Conservation (phyloP, 306 rosid species). For the Dalbergia cultrata region DNA sequence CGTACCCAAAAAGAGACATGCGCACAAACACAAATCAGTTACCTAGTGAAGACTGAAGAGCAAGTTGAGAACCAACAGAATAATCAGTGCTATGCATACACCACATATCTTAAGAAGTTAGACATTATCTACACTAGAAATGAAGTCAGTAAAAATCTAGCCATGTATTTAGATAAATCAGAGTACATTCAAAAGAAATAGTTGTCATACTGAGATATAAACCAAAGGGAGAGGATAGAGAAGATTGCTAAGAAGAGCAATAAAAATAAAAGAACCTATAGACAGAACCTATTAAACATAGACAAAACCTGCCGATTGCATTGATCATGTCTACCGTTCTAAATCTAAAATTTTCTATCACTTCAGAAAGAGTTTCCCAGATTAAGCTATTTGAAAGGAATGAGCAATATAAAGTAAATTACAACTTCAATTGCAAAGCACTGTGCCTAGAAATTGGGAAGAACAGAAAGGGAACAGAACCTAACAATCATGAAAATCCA, state of each 20-base stretch:
- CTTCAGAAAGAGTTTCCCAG: neutral
- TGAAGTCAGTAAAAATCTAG: neutral
- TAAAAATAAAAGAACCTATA: neutral
- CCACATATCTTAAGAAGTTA: neutral
- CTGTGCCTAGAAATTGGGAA: neutral
- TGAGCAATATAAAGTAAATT: slow-evolving; percentile 42
- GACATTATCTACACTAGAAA: neutral
- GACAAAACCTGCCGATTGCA: neutral
- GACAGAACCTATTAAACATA: neutral
- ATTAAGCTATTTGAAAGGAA: slow-evolving; percentile 12
- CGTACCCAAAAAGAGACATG: neutral
- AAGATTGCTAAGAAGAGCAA: neutral
- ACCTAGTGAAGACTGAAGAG: neutral
- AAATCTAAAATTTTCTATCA: slow-evolving; percentile 15
- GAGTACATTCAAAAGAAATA: neutral
- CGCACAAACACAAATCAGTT: neutral
- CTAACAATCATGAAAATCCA: slow-evolving; percentile 3
- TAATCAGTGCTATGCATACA: neutral
- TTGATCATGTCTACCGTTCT: neutral
- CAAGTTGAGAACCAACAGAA: neutral
- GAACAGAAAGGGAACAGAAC: slow-evolving; percentile 29
- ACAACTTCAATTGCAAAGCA: slow-evolving; percentile 25
- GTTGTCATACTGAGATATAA: neutral
- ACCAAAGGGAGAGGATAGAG: neutral
- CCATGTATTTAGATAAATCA: neutral